Evolutionary conservation across 768 basidiomycete species (phyloP).

Genomic region (Lyophyllum decastes): DNA sequence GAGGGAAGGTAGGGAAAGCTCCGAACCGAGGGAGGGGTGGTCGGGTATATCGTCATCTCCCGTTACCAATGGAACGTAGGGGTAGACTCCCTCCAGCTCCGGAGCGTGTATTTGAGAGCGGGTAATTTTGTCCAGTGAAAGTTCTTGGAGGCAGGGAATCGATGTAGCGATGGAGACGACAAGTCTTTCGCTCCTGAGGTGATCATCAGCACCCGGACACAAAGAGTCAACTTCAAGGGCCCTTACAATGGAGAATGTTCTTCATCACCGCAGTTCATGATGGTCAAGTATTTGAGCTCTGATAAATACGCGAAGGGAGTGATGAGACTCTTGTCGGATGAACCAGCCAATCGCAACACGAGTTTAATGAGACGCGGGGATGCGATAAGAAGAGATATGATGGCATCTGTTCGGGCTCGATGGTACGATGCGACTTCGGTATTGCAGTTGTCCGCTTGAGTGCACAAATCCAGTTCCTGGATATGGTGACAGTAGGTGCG

Average conservation of each 20-base stretch:
- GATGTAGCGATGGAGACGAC: conserved; percentile 70
- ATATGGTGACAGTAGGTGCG: conserved; percentile 49
- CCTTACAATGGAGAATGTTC: conserved; percentile 43
- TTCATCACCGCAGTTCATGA: conserved; percentile 48
- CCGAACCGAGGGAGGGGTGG: conserved; percentile 52
- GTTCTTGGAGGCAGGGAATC: conserved; percentile 51
- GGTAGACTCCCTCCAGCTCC: conserved; percentile 54
- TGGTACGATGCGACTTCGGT: conserved; percentile 18
- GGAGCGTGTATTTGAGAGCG: conserved; percentile 68
- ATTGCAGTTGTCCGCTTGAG: conserved; percentile 20
- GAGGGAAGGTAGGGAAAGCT: conserved; percentile 65
- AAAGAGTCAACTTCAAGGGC: conserved; percentile 6
- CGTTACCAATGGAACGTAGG: conserved; percentile 58
- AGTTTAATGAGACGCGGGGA: conserved; percentile 51
- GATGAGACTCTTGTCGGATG: conserved; percentile 50
- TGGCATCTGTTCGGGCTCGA: conserved; percentile 41
- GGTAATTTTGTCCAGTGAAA: conserved; percentile 63
- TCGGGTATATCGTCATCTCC: conserved; percentile 63
- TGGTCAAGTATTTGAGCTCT: conserved; percentile 45
- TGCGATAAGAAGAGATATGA: conserved; percentile 51
- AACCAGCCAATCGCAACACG: conserved; percentile 47
- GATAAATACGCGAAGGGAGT: conserved; percentile 45
- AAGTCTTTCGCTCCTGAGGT: conserved; percentile 62
- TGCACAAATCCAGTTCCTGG: conserved; percentile 54
- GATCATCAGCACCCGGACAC: conserved; percentile 5